Evolutionary conservation across 768 basidiomycete genomes (phyloP), one percentile per base, ranked within the genome.

Genomic region (Boletus coccyginus): DNA sequence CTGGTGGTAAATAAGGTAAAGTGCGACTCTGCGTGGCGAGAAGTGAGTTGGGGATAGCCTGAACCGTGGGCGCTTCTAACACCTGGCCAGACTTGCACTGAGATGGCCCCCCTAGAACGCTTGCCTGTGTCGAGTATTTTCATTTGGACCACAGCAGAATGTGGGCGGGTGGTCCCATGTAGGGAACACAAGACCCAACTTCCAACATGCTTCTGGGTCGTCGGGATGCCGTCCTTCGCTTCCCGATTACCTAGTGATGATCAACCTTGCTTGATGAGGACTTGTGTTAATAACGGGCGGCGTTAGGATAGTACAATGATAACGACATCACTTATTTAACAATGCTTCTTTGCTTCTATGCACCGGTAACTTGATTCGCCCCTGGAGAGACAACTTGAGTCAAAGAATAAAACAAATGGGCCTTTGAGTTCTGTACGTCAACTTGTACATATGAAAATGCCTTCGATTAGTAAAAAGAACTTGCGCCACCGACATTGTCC

Each of bases 301-400:
- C 94, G 90, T 79, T 98, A 98, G 78, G 94, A 96, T 58, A 97
- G 89, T 56, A 98, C 89, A 72, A 96, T 92, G 66, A 98, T 81
- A 71, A 98, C 94, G 63, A 98, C 93, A 73, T 97, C 93, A 81
- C 90, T 49, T 54, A 92, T 82, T 94, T 95, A 81, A 87, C 36
- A 27, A 43, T 33, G 31, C 48, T 59, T 59, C 63, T 59, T 63
- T 50, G 19, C 46, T 50, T 45, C 49, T 59, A 44, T 13, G 29
- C 33, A 17, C 45, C 44, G 24, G 39, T 46, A 47, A 39, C 48
- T 33, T 53, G 10, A 27, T 8, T 43, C 2, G 10, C 32, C 27
- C 46, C 33, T 9, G 29, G 48, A 32, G 10, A 46, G 31, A 50
- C 16, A 46, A 38, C 44, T 35, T 17, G 16, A 17, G 36, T 41